Evolutionary conservation across 257 asterid genomes (phyloP).

Genomic region (Lantana camara): DNA sequence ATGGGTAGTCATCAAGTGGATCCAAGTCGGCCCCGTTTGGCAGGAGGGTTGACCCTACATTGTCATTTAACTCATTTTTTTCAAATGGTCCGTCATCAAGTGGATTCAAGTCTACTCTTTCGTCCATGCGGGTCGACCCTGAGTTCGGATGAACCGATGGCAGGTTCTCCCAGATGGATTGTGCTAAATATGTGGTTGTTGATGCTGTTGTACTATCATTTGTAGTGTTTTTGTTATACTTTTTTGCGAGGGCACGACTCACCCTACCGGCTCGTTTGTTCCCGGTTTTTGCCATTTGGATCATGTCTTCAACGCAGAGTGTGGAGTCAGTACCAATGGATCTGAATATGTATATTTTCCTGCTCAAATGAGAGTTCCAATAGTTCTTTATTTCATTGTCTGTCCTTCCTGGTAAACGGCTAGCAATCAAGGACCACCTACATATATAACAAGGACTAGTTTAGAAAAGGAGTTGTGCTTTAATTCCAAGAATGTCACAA

Average conservation of each 20-base stretch:
- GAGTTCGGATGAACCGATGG: background rate
- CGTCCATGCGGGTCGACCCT: background rate
- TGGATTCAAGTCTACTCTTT: too few species aligned
- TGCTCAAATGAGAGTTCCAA: conserved; percentile 64
- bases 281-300: conserved; percentile 24
- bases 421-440: conserved; percentile 71
- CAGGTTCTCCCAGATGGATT: background rate
- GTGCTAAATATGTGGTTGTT: too few species aligned
- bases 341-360: conserved; percentile 45
- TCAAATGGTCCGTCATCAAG: too few species aligned
- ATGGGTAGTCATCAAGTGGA: too few species aligned
- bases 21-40: too few species aligned
- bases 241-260: conserved; percentile 35
- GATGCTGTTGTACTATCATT: background rate
- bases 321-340: conserved; percentile 21
- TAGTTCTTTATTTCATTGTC: conserved; percentile 68
- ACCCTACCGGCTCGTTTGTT: conserved; percentile 38
- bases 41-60: too few species aligned
- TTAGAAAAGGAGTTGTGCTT: background rate
- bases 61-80: too few species aligned
- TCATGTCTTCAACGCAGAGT: conserved; percentile 30
- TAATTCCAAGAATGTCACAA: background rate
- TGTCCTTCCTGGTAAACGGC: conserved; percentile 63
- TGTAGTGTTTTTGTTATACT: conserved; percentile 23
- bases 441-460: background rate